Evolutionary conservation across 768 basidiomycete genomes (phyloP), one percentile per base, ranked within the genome.

Genomic region (Podaxis carcinomalis): DNA sequence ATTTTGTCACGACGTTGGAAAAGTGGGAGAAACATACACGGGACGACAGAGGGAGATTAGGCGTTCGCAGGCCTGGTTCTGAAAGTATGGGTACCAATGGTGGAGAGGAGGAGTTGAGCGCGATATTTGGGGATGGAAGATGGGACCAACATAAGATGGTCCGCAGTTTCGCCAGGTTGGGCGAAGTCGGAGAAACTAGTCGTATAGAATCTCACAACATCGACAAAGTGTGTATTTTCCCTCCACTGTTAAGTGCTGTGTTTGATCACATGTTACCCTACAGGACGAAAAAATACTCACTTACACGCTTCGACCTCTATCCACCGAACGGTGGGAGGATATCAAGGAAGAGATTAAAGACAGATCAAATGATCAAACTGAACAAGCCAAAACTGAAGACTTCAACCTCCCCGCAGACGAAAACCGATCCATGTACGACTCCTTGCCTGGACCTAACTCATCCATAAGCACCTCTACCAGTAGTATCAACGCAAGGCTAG

Each of bases 61-160:
- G 63, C 61, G 72, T 60, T 21, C 57, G 57, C 2, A 63, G 61
- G 44, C 42, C 58, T 19, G 58, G 67, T 0, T 75, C 74, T 1
- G 79, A 77, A 51, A 63, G 68, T 58, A 67, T 74, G 44, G 37
- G 19, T 49, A 55, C 56, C 6, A 63, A 66, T 16, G 51, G 59
- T 3, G 61, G 70, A 13, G 76, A 72, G 5, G 73, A 77, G 54
- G 68, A 70, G 27, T 59, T 86, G 57, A 67, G 67, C 32, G 72
- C 75, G 57, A 63, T 81, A 23, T 91, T 88, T 64, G 68, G 65
- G 62, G 77, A 73, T 46, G 86, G 80, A 10, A 77, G 67, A 64
- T 92, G 89, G 88, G 92, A 94, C 70, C 78, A 73, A 50, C 72
- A 71, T 59, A 93, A 93, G 78, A 93, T 93, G 92, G 85, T 93